Evolutionary conservation across 805 yeast genomes (phyloP).

Genomic region (Metschnikowia continentalis): DNA sequence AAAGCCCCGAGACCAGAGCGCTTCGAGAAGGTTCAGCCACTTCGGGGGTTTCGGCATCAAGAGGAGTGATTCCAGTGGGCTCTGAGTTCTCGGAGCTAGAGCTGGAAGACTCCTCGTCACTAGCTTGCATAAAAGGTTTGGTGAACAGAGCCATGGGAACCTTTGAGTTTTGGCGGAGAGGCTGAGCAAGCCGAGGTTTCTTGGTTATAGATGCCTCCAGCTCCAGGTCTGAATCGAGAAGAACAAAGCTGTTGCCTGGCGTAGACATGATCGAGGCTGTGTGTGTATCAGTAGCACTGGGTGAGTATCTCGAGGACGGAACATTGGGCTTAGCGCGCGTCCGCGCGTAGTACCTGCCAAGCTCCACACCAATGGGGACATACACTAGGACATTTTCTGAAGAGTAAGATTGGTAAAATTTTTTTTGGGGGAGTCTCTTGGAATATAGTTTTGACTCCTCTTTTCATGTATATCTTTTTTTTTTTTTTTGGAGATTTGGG

Average conservation of each 20-base stretch:
- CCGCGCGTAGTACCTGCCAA: background rate
- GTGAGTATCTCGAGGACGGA: background rate
- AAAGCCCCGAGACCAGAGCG: background rate
- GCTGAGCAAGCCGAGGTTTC: conserved; percentile 5
- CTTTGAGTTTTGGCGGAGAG: background rate
- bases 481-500: too few relatives aligned
- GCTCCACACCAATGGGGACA: background rate
- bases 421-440: too few relatives aligned
- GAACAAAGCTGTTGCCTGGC: conserved; percentile 9
- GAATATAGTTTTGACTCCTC: too few relatives aligned
- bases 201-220: conserved; percentile 9
- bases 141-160: conserved; percentile 10
- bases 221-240: conserved; percentile 17
- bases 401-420: too few relatives aligned
- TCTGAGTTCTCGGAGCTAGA: background rate
- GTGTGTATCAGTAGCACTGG: background rate
- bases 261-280: background rate
- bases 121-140: conserved; percentile 17
- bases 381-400: background rate
- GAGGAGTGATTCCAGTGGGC: background rate
- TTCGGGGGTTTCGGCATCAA: too few relatives aligned
- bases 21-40: background rate
- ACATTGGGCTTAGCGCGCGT: background rate
- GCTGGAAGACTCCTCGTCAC: conserved; percentile 6
- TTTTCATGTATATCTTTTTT: too few relatives aligned